Evolutionary conservation across 1,284 basidiomycete species (phyloP).

Genomic region (Rhodotorula glutinis): DNA sequence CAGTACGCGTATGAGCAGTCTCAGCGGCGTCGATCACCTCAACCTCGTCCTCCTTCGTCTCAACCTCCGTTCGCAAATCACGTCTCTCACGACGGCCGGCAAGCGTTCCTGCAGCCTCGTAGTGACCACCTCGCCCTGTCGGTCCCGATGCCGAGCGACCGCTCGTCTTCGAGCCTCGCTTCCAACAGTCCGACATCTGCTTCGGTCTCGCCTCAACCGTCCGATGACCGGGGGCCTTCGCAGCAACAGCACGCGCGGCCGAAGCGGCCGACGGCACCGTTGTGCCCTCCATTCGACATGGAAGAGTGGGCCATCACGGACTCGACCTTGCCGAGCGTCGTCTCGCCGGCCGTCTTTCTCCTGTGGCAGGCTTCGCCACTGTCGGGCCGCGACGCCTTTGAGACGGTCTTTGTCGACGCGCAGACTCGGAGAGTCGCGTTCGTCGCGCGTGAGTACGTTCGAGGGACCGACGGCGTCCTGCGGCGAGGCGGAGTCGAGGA

Average conservation of each 20-base stretch:
- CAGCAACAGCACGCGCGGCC: background rate
- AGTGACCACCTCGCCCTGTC: background rate
- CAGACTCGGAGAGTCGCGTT: conserved; percentile 1
- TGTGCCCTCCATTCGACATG: background rate
- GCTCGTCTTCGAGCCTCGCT: too few relatives aligned
- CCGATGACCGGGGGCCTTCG: too few relatives aligned
- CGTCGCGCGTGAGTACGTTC: conserved; percentile 14
- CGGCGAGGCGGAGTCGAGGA: background rate
- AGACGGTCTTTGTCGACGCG: conserved; percentile 10
- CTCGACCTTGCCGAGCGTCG: conserved; percentile 1
- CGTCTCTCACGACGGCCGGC: background rate
- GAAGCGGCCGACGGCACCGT: background rate
- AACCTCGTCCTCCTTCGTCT: background rate
- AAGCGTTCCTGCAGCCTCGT: background rate
- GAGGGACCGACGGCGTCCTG: conserved; percentile 4
- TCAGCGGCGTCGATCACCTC: background rate
- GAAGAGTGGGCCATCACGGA: conserved; percentile 7
- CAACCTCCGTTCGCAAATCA: background rate
- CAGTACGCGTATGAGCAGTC: background rate
- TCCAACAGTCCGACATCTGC: too few relatives aligned
- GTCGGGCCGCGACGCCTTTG: background rate
- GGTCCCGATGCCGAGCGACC: too few relatives aligned
- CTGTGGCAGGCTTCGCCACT: background rate
- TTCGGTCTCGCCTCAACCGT: too few relatives aligned
- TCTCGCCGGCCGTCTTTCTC: conserved; percentile 16